Evolutionary conservation across 352 stramenopile species (phyloP).

Genomic region (Pythium oligandrum): DNA sequence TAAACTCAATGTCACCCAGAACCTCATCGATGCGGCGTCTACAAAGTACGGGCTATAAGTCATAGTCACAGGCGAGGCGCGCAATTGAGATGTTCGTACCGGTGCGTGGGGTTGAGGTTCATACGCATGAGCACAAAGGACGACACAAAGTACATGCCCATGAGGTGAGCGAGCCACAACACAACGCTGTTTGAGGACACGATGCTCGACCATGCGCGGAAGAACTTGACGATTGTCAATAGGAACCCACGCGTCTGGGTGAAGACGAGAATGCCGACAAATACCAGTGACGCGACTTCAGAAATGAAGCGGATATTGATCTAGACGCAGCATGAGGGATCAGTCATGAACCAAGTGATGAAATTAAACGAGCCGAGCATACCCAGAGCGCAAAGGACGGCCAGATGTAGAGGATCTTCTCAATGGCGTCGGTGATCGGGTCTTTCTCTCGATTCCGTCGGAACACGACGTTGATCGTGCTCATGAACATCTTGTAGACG

Average conservation of each 20-base stretch:
- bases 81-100: constrained; percentile 25
- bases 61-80: too few species aligned
- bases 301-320: constrained; percentile 80
- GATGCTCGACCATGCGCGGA: constrained; percentile 75
- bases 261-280: constrained; percentile 82
- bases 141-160: constrained; percentile 88
- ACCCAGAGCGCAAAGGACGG: constrained; percentile 65
- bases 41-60: not conserved
- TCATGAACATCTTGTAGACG: constrained; percentile 87
- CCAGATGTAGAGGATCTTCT: constrained; percentile 82
- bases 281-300: constrained; percentile 66
- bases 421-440: constrained; percentile 72
- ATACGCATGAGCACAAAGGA: constrained; percentile 87
- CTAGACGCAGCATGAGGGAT: constrained; percentile 8
- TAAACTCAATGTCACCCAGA: constrained; percentile 78
- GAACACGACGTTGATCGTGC: constrained; percentile 78
- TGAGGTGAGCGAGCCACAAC: constrained; percentile 77
- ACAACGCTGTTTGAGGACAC: constrained; percentile 82
- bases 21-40: constrained; percentile 80
- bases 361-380: constrained; percentile 1
- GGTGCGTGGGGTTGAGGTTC: constrained; percentile 69
- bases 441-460: constrained; percentile 77
- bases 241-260: constrained; percentile 79
- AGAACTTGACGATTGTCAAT: constrained; percentile 73
- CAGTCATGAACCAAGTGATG: not conserved